Percentiles rank a stretch among this genome's conserved stretches.
These are phyloP conservation scores for Calonectria henricotiae DNA, from an alignment of 2,329 filamentous ascomycete species.

Conservation along the genomic window DNA sequence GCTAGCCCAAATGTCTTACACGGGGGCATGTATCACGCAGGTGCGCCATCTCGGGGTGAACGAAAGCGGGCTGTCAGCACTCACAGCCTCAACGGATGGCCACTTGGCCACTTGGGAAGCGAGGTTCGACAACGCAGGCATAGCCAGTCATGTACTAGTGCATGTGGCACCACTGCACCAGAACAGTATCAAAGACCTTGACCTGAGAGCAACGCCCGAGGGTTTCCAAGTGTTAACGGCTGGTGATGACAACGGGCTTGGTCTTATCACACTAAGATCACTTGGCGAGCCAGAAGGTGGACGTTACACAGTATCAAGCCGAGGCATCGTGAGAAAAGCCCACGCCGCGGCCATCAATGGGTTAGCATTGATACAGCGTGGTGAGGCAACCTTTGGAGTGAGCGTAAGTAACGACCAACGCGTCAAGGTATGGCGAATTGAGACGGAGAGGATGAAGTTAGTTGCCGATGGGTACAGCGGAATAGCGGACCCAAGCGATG, in stretches of 20 bases:
- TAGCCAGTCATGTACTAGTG: constrained; percentile 50
- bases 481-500: constrained; percentile 73
- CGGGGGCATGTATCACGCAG: constrained; percentile 84
- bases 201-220: constrained; percentile 58
- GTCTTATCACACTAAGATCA: constrained; percentile 63
- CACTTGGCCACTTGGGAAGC: constrained; percentile 66
- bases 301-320: constrained; percentile 48
- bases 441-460: constrained; percentile 56
- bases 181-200: constrained; percentile 82
- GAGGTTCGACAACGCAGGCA: constrained; percentile 30
- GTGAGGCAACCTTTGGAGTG: constrained; percentile 55
- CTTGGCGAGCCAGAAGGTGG: constrained; percentile 38
- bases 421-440: constrained; percentile 70
- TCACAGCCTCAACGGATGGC: constrained; percentile 88
- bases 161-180: constrained; percentile 77
- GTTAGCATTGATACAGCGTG: constrained; percentile 58
- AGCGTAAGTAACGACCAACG: constrained; percentile 76
- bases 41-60: constrained; percentile 61
- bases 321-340: constrained; percentile 63
- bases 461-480: constrained; percentile 71
- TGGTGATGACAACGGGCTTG: constrained; percentile 90
- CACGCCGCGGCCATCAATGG: constrained; percentile 83
- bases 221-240: constrained; percentile 77
- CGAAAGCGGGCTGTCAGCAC: constrained; percentile 59
- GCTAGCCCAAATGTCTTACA: constrained; percentile 74